Evolutionary conservation across 129 eudicot genomes (phyloP), one percentile per base, ranked within the genome.

Genomic region (Lactuca sativa): DNA sequence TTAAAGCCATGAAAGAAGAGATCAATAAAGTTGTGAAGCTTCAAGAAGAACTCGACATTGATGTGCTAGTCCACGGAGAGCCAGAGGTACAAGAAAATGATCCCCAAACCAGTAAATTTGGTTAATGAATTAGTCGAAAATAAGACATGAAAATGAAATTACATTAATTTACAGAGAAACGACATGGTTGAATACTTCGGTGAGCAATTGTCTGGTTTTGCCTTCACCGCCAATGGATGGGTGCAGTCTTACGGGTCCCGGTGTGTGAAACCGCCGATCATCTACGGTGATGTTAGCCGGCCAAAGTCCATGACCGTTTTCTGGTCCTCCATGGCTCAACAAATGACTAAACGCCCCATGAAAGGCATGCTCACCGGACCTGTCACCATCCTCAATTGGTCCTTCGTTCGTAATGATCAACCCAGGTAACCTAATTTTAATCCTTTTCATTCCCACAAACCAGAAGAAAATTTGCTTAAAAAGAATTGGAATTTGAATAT

Each of bases 321-420:
- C 91, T 88, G 95, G 95, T 88, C 95, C 18, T 41, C 88, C 4
- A 75, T 58, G 18, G 95, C 95, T 66, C 95, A 88, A 71, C 70
- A 82, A 79, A 82, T 88, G 95, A 85, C 95, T 62, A 73, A 83
- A 76, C 90, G 95, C 61, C 95, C 95, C 76, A 88, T 88, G 95
- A 88, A 88, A 81, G 95, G 95, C 67, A 88, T 88, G 95, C 95
- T 88, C 62, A 88, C 95, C 0, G 95, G 95, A 55, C 95, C 95
- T 2, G 95, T 88, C 52, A 88, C 95, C 83, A 88, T 88, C 47
- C 95, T 88, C 63, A 88, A 88, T 78, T 88, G 95, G 95, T 88
- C 95, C 33, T 88, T 88, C 32, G 95, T 88, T 64, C 77, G 95
- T 65, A 85, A 43, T 58, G 25, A 47, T 47, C 52, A 47, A 3